Evolutionary conservation across 2,329 filamentous ascomycete species (phyloP).

Genomic region (Dactylonectria estremocensis): DNA sequence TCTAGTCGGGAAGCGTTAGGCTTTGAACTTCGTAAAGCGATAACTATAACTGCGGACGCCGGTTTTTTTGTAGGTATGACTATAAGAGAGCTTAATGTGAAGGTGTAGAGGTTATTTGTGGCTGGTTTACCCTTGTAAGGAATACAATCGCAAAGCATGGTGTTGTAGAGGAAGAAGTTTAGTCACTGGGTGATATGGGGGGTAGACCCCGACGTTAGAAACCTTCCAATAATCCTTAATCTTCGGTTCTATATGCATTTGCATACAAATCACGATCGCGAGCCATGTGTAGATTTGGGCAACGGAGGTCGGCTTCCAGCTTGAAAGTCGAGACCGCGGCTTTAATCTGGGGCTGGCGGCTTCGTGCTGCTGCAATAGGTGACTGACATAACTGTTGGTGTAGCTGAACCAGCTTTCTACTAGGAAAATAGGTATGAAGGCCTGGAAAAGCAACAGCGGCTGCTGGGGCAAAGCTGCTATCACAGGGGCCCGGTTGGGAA

Average conservation of each 20-base stretch:
- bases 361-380: constrained; percentile 1
- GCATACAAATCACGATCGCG: constrained; percentile 27
- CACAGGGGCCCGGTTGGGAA: background rate
- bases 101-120: constrained; percentile 41
- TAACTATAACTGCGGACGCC: constrained; percentile 44
- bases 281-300: constrained; percentile 27
- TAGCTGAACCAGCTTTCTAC: constrained; percentile 24
- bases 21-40: constrained; percentile 48
- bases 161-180: too few species aligned
- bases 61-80: constrained; percentile 41
- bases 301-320: constrained; percentile 22
- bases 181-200: constrained; percentile 9
- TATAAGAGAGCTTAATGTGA: constrained; percentile 45
- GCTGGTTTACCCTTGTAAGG: constrained; percentile 40
- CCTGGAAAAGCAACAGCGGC: constrained; percentile 19
- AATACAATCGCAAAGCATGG: constrained; percentile 42
- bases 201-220: background rate
- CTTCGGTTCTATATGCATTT: constrained; percentile 25
- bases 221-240: constrained; percentile 27
- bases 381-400: constrained; percentile 15
- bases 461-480: constrained; percentile 9
- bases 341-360: background rate
- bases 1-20: constrained; percentile 44
- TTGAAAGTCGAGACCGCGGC: background rate
- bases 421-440: too few species aligned